Evolutionary conservation across 192 early-diverging fungal genomes (phyloP).

Genomic region (Podila epicladia): DNA sequence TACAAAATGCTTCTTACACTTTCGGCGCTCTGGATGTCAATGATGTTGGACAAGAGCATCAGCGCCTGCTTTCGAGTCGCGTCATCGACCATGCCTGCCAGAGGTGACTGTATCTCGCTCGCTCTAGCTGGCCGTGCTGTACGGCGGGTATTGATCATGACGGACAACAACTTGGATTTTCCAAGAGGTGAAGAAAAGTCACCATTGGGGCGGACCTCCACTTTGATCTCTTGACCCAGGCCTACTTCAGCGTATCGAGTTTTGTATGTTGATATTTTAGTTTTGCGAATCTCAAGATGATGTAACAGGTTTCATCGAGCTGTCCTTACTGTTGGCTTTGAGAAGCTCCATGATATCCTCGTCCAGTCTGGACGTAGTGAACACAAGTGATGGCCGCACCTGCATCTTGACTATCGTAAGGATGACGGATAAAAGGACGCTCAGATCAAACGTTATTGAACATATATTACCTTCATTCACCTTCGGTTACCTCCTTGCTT

Average conservation of each 20-base stretch:
- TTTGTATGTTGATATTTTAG: too few relatives aligned
- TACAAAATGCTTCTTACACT: conserved; percentile 23
- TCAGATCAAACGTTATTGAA: not conserved
- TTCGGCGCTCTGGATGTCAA: conserved; percentile 50
- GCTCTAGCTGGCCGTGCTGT: not conserved
- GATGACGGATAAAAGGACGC: not conserved
- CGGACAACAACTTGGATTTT: conserved; percentile 41
- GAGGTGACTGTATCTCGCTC: not conserved
- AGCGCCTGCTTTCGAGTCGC: conserved; percentile 28
- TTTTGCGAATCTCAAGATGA: too few relatives aligned
- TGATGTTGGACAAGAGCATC: conserved; percentile 35
- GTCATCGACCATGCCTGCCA: conserved; percentile 4
- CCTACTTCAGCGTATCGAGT: not conserved
- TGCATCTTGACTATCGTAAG: conserved; percentile 39
- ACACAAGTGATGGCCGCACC: conserved; percentile 38
- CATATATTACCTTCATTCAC: not conserved
- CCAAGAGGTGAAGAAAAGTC: conserved; percentile 47
- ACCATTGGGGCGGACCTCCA: conserved; percentile 28
- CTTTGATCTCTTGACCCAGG: conserved; percentile 12
- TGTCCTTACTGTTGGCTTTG: conserved; percentile 17
- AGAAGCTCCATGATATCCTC: conserved; percentile 33
- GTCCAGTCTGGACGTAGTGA: conserved; percentile 44
- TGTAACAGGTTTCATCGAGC: too few relatives aligned
- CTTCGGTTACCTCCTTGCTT: not conserved
- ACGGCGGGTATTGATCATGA: conserved; percentile 13